A percentile compares a stretch with the other conserved stretches of the same genome.
phyloP scores from a whole-genome alignment of 164 flowering plant genomes.

The Annona cherimola region DNA sequence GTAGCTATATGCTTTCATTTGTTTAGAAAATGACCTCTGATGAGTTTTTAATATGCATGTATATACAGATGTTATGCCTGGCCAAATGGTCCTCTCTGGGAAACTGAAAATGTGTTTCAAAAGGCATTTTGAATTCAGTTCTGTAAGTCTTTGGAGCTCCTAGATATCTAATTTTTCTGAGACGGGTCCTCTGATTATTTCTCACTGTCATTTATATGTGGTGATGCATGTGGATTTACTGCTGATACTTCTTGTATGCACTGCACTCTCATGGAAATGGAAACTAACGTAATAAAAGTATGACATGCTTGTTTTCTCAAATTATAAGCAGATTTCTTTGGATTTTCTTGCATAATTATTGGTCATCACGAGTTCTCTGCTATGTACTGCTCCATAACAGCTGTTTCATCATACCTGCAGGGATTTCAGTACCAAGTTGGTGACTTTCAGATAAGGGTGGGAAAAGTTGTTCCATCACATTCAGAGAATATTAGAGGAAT shows the following conservation, averaged over 20 bases:
- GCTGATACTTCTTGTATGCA: neutral
- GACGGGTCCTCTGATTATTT: neutral
- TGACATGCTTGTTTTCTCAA: neutral
- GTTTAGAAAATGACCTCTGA: no score
- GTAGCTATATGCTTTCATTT: slow-evolving; percentile 18
- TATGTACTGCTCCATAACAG: neutral
- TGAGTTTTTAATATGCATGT: no score
- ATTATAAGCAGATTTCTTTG: neutral
- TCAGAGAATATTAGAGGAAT: slow-evolving; percentile 81
- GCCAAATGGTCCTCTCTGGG: neutral
- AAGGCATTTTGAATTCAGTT: neutral
- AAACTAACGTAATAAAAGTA: neutral
- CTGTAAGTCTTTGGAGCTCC: neutral
- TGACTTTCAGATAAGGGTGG: slow-evolving; percentile 81
- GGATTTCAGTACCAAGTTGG: slow-evolving; percentile 85
- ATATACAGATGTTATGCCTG: no score
- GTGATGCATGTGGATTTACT: neutral
- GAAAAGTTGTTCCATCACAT: slow-evolving; percentile 61
- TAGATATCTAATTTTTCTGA: neutral
- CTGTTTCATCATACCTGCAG: slow-evolving; percentile 25
- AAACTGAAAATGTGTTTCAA: neutral
- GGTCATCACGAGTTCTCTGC: neutral
- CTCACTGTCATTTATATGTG: neutral
- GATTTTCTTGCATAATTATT: neutral
- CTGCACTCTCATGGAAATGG: neutral